phyloP scores from a whole-genome alignment of 73 alveolate species.

The Blepharisma stoltei region DNA sequence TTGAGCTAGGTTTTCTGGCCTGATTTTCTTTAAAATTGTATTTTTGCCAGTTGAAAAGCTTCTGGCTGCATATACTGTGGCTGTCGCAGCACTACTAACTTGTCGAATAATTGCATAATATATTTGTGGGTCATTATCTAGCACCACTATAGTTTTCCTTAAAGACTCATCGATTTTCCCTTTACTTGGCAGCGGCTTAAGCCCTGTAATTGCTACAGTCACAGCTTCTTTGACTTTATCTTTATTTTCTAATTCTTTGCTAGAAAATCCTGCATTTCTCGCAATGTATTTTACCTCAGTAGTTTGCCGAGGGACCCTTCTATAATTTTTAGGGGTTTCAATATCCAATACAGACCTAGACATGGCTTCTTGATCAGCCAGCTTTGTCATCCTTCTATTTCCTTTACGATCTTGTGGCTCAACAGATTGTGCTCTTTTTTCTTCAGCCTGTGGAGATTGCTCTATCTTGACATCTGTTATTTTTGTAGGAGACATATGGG shows the following conservation, averaged over 20 bases:
- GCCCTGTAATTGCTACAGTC: too few relatives aligned
- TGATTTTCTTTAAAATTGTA: not conserved
- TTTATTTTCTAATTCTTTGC: too few relatives aligned
- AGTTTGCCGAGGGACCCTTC: not conserved
- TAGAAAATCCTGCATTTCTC: too few relatives aligned
- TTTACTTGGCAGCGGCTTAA: too few relatives aligned
- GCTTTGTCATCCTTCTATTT: not conserved
- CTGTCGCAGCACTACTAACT: not conserved
- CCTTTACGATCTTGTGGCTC: not conserved
- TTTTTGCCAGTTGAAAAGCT: not conserved
- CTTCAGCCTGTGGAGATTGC: not conserved
- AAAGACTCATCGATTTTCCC: too few relatives aligned
- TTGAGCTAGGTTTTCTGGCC: not conserved
- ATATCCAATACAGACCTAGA: not conserved
- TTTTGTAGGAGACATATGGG: not conserved
- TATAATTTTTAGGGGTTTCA: not conserved
- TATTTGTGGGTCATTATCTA: too few relatives aligned
- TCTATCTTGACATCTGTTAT: not conserved
- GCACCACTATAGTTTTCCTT: too few relatives aligned
- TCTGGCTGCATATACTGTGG: not conserved
- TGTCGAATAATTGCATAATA: too few relatives aligned
- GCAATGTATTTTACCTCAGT: too few relatives aligned
- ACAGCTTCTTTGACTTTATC: too few relatives aligned
- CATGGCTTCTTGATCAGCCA: not conserved
- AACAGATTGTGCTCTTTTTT: not conserved